Percentiles rank a stretch among this genome's conserved stretches.
Evolutionary conservation across 1,284 basidiomycete genomes (phyloP).

Genomic region (Puccinia polysora): DNA sequence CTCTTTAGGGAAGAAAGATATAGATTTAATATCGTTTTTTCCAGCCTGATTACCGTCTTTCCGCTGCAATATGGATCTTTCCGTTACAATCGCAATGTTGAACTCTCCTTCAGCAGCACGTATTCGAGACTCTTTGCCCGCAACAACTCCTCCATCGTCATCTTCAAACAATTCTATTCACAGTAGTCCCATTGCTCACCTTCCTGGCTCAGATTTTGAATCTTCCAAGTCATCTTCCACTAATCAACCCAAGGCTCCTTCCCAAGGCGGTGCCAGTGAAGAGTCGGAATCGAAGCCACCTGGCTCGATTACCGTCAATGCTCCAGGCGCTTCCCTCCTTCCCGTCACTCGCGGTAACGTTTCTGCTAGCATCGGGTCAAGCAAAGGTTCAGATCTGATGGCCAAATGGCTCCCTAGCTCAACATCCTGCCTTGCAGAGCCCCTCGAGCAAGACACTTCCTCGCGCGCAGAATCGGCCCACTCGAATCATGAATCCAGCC

Average conservation of each 20-base stretch:
- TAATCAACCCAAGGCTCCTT: neutral
- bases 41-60: no score
- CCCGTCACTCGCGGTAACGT: neutral
- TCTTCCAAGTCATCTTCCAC: neutral
- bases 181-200: constrained; percentile 9
- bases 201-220: neutral
- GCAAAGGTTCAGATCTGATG: constrained; percentile 15
- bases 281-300: neutral
- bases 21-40: no score
- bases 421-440: constrained; percentile 17
- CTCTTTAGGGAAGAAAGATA: no score
- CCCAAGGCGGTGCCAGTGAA: neutral
- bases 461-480: neutral
- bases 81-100: no score
- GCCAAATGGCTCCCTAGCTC: constrained; percentile 40
- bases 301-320: neutral
- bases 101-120: no score
- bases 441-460: constrained; percentile 10
- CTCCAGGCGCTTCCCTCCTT: neutral
- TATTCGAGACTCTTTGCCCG: no score
- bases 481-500: no score
- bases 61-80: no score
- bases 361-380: neutral
- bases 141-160: no score
- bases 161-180: constrained; percentile 12